A percentile compares a stretch with the other conserved stretches of the same genome.
phyloP scores from a whole-genome alignment of 768 basidiomycete genomes.

The Rhizopogon vesiculosus region DNA sequence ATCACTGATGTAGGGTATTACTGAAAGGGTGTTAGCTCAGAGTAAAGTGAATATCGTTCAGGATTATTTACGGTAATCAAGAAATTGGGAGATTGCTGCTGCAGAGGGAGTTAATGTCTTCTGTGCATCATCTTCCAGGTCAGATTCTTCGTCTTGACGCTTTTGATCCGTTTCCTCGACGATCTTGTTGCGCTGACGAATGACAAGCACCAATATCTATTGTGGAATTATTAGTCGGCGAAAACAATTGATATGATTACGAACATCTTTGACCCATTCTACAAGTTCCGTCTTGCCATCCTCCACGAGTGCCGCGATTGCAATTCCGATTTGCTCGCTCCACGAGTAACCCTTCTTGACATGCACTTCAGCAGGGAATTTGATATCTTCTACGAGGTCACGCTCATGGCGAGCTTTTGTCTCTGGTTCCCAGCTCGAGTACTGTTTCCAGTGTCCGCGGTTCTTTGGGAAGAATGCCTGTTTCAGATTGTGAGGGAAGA shows the following conservation, averaged over 20 bases:
- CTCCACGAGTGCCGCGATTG: constrained; percentile 69
- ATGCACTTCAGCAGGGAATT: constrained; percentile 61
- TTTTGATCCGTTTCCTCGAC: constrained; percentile 56
- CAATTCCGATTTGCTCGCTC: constrained; percentile 88
- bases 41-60: background rate
- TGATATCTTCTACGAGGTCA: constrained; percentile 29
- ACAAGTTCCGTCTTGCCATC: constrained; percentile 59
- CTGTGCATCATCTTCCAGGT: constrained; percentile 26
- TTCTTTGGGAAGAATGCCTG: constrained; percentile 91
- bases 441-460: constrained; percentile 80
- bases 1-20: constrained; percentile 71
- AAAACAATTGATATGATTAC: constrained; percentile 21
- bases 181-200: constrained; percentile 53
- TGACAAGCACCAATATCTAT: constrained; percentile 60
- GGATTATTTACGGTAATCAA: constrained; percentile 62
- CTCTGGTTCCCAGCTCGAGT: constrained; percentile 70
- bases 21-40: constrained; percentile 35
- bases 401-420: constrained; percentile 32
- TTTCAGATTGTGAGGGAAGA: constrained; percentile 4
- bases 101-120: constrained; percentile 46
- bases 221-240: constrained; percentile 10
- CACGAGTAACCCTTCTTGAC: constrained; percentile 86
- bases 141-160: constrained; percentile 31
- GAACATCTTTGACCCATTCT: constrained; percentile 78
- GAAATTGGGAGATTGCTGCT: constrained; percentile 65